Percentiles rank a stretch among this genome's conserved stretches.
phyloP scores from a whole-genome alignment of 345 rosid genomes.

The Eucalyptus cloeziana region DNA sequence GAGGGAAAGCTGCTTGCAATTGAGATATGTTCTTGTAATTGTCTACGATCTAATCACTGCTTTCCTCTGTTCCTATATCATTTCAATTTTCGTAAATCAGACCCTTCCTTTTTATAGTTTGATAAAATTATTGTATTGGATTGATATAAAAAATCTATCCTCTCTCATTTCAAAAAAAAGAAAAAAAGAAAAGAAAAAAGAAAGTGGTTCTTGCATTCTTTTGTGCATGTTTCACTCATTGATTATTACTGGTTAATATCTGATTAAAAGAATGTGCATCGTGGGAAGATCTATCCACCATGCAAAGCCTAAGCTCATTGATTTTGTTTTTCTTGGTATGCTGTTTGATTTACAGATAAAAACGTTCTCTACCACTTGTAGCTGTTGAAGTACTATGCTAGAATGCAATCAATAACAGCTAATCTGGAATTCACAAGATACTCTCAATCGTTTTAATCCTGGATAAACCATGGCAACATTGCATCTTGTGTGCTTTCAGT shows the following conservation, averaged over 20 bases:
- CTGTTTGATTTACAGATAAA: background rate
- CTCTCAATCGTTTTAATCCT: background rate
- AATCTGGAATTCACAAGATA: background rate
- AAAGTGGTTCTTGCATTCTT: background rate
- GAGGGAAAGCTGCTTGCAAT: background rate
- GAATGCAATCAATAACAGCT: background rate
- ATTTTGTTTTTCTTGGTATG: background rate
- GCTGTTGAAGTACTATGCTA: background rate
- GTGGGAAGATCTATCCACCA: background rate
- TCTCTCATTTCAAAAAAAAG: background rate
- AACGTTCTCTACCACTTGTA: background rate
- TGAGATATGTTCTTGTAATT: background rate
- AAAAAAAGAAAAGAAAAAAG: background rate
- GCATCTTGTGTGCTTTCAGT: background rate
- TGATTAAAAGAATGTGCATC: background rate
- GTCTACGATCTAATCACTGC: background rate
- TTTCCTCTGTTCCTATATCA: background rate
- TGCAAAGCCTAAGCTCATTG: background rate
- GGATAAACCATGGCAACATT: background rate
- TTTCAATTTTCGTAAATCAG: background rate
- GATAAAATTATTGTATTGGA: background rate
- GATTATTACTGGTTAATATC: background rate
- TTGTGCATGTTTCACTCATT: background rate
- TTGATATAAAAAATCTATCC: background rate
- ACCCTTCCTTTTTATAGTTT: background rate